These are phyloP conservation scores for Helenozyma baotianmanensis DNA, from an alignment of 805 yeast genomes.

Conservation along the genomic window DNA sequence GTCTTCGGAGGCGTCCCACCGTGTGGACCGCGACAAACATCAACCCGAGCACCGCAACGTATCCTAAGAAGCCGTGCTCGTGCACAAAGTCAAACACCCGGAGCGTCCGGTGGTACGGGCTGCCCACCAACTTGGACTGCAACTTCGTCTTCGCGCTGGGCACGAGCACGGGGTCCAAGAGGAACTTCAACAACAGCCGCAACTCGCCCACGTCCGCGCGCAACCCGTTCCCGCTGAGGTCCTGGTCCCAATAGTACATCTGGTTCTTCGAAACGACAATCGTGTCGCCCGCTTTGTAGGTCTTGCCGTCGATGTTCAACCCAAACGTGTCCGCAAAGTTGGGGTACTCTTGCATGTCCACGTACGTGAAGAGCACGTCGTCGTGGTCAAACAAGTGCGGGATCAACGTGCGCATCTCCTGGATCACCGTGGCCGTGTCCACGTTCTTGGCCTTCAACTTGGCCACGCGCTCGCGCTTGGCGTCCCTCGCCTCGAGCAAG, in stretches of 20 bases:
- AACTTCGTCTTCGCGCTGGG: constrained; percentile 10
- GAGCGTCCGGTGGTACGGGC: constrained; percentile 38
- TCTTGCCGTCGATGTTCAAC: constrained; percentile 35
- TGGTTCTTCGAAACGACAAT: constrained; percentile 47
- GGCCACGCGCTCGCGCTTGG: constrained; percentile 42
- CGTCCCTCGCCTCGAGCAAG: constrained; percentile 20
- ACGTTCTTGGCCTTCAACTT: constrained; percentile 42
- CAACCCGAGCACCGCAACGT: constrained; percentile 18
- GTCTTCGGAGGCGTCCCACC: constrained; percentile 2
- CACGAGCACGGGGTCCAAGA: constrained; percentile 31
- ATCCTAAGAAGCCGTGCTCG: constrained; percentile 42
- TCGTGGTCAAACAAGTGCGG: constrained; percentile 43
- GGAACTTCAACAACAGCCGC: constrained; percentile 33
- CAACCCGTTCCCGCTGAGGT: constrained; percentile 34
- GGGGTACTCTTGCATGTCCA: constrained; percentile 43
- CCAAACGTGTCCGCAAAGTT: constrained; percentile 24
- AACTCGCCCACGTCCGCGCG: constrained; percentile 27
- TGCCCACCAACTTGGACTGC: constrained; percentile 31
- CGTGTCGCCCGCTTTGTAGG: constrained; percentile 49
- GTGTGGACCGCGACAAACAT: neutral
- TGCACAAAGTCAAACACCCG: constrained; percentile 43
- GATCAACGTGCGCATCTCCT: constrained; percentile 46
- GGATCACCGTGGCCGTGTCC: constrained; percentile 38
- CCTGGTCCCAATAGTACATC: constrained; percentile 26
- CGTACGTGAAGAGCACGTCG: constrained; percentile 42